Evolutionary conservation across 768 basidiomycete species (phyloP).

Genomic region (Myochromella boudieri): DNA sequence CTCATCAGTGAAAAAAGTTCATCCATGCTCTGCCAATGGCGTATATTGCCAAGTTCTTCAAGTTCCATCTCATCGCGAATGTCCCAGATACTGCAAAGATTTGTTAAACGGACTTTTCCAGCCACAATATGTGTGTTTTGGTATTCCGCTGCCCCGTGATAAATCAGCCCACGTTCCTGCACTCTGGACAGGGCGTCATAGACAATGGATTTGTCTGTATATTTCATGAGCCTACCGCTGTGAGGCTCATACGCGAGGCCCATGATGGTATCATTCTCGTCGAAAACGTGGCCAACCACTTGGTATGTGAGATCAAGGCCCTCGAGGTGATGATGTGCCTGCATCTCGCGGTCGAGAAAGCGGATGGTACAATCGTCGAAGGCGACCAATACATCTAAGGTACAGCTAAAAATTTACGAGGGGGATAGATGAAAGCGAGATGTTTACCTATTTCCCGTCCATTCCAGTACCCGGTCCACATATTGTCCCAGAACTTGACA

Average conservation of each 20-base stretch:
- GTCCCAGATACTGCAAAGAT: slow-evolving; percentile 19
- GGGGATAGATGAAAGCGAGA: background rate
- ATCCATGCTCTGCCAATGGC: slow-evolving; percentile 28
- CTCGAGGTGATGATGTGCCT: slow-evolving; percentile 24
- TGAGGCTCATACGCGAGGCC: slow-evolving; percentile 38
- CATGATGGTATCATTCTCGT: slow-evolving; percentile 27
- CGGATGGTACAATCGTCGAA: slow-evolving; percentile 26
- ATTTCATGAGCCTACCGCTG: slow-evolving; percentile 28
- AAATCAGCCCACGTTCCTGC: slow-evolving; percentile 26
- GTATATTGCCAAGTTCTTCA: slow-evolving; percentile 18
- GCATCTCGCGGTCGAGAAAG: slow-evolving; percentile 30
- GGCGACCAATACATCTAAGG: slow-evolving; percentile 31
- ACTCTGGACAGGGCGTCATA: slow-evolving; percentile 31
- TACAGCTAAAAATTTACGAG: background rate
- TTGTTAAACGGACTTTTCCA: slow-evolving; percentile 34
- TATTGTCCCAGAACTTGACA: slow-evolving; percentile 28
- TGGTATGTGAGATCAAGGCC: slow-evolving; percentile 36
- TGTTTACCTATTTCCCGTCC: slow-evolving; percentile 33
- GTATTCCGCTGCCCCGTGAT: slow-evolving; percentile 15
- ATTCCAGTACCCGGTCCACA: slow-evolving; percentile 36
- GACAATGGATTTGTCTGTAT: slow-evolving; percentile 28
- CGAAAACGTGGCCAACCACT: slow-evolving; percentile 32
- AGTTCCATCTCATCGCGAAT: slow-evolving; percentile 19
- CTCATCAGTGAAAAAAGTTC: slow-evolving; percentile 25
- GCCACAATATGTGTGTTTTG: slow-evolving; percentile 30